Conservation (phyloP, 352 stramenopile genomes). For the Phytopythium cucurbitacearum region DNA sequence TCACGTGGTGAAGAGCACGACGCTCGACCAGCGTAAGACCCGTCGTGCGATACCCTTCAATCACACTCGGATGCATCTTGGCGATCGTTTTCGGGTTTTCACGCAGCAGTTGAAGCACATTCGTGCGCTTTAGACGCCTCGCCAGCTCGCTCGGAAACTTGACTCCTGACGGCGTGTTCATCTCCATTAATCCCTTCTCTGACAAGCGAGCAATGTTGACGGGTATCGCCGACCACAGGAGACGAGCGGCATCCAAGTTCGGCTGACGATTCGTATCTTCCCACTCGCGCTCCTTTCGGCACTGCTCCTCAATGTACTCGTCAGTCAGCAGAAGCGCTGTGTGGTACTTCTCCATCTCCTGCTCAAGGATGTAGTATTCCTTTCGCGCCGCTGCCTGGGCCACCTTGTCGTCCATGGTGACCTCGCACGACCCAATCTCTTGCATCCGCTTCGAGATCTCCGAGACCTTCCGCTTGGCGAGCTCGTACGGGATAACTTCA, state of each 20-base stretch:
- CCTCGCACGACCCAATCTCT: slow-evolving; percentile 77
- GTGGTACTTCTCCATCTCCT: slow-evolving; percentile 90
- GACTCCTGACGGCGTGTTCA: slow-evolving; percentile 55
- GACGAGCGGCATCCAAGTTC: slow-evolving; percentile 52
- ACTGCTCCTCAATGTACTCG: slow-evolving; percentile 85
- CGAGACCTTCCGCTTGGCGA: slow-evolving; percentile 70
- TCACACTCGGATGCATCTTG: slow-evolving; percentile 80
- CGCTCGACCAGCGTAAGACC: slow-evolving; percentile 81
- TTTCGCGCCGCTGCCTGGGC: slow-evolving; percentile 49
- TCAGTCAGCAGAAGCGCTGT: slow-evolving; percentile 87
- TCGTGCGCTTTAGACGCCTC: slow-evolving; percentile 86
- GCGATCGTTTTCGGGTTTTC: slow-evolving; percentile 65
- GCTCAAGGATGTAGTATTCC: slow-evolving; percentile 87
- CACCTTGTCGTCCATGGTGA: slow-evolving; percentile 42
- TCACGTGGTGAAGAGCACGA: slow-evolving; percentile 76
- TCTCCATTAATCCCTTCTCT: slow-evolving; percentile 56
- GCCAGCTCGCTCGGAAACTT: slow-evolving; percentile 64
- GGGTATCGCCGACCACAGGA: slow-evolving; percentile 71
- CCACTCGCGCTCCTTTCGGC: slow-evolving; percentile 61
- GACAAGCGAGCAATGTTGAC: slow-evolving; percentile 78
- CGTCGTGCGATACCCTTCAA: slow-evolving; percentile 54
- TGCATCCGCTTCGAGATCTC: slow-evolving; percentile 80
- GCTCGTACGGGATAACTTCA: slow-evolving; percentile 86
- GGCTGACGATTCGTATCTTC: slow-evolving; percentile 44
- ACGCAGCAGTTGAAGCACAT: slow-evolving; percentile 80